These are phyloP conservation scores for Syncephalis plumigaleata DNA, from an alignment of 371 early-diverging fungal genomes.

Conservation along the genomic window DNA sequence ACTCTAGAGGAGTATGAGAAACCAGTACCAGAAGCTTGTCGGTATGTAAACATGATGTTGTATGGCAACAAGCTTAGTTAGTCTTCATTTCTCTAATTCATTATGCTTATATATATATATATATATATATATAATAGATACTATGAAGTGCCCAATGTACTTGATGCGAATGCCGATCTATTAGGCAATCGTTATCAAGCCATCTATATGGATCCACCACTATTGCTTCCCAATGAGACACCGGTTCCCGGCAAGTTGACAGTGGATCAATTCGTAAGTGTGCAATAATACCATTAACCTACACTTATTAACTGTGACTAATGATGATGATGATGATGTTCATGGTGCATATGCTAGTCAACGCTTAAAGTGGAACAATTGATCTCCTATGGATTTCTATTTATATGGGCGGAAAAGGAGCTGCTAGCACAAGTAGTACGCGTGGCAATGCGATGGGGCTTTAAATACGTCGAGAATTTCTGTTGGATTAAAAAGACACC, in stretches of 20 bases:
- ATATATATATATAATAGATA: neutral
- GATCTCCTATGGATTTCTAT: slow-evolving; percentile 47
- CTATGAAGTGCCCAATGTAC: neutral
- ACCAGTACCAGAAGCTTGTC: slow-evolving; percentile 9
- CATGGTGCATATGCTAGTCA: neutral
- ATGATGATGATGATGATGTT: too few relatives aligned
- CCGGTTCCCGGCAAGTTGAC: slow-evolving; percentile 46
- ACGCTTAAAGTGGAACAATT: neutral
- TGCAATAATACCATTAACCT: too few relatives aligned
- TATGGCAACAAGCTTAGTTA: neutral
- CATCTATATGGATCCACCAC: slow-evolving; percentile 83
- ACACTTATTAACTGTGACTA: too few relatives aligned
- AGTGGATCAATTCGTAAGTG: slow-evolving; percentile 39
- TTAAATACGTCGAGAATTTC: slow-evolving; percentile 88
- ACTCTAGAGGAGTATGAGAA: slow-evolving; percentile 9
- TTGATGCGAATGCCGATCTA: slow-evolving; percentile 2
- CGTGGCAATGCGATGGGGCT: slow-evolving; percentile 62
- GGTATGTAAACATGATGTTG: slow-evolving; percentile 6
- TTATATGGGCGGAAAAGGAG: slow-evolving; percentile 86
- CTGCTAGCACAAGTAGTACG: slow-evolving; percentile 57
- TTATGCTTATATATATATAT: neutral
- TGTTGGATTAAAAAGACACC: slow-evolving; percentile 76
- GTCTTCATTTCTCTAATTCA: neutral
- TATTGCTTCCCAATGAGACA: slow-evolving; percentile 46
- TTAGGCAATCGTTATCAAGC: slow-evolving; percentile 55